Evolutionary conservation across 2,329 filamentous ascomycete genomes (phyloP), one percentile per base, ranked within the genome.

Genomic region (Colletotrichum acutatum): DNA sequence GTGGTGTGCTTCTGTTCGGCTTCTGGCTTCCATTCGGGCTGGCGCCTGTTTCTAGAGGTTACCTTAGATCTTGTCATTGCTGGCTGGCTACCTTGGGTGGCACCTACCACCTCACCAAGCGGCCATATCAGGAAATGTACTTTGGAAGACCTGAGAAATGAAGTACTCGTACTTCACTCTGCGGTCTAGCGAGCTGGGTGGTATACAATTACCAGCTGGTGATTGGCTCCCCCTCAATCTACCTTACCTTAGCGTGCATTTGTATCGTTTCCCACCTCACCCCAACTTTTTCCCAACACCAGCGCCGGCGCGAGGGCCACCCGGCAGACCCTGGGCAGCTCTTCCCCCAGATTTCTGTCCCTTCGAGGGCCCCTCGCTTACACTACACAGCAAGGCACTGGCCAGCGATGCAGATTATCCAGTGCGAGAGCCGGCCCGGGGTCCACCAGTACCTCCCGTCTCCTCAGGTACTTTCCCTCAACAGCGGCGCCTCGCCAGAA

Each of bases 261-360:
- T 70, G 42, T 42, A 22, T 42, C 22, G 30, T 32, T 52, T 28
- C 46, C 61, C 60, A 60, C 70, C 66, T 19, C 37, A 42, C 37
- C 37, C 70, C 60, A 49, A 70, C 26, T 30, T 26, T 68, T 54
- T 70, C 70, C 66, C 60, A 72, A 72, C 66, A 28, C 14, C 65
- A 68, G 58, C 58, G 28, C 11, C 26, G 9, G 32, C 24, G 22
- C 19, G 34, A 53, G 6, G 22, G 34, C 37, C 53, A 37, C 52
- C 58, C 46, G 34, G 54, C 16, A 57, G 24, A 71, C 52, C 68
- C 68, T 64, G 57, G 65, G 59, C 58, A 26, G 28, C 60, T 22
- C 46, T 61, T 70, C 66, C 70, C 70, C 70, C 71, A 71, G 66
- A 73, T 73, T 73, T 59, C 37, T 34, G 24, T 56, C 26, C 65